These are phyloP conservation scores for Onygenales sp. DNA, from an alignment of 2,329 filamentous ascomycete species.

Conservation along the genomic window DNA sequence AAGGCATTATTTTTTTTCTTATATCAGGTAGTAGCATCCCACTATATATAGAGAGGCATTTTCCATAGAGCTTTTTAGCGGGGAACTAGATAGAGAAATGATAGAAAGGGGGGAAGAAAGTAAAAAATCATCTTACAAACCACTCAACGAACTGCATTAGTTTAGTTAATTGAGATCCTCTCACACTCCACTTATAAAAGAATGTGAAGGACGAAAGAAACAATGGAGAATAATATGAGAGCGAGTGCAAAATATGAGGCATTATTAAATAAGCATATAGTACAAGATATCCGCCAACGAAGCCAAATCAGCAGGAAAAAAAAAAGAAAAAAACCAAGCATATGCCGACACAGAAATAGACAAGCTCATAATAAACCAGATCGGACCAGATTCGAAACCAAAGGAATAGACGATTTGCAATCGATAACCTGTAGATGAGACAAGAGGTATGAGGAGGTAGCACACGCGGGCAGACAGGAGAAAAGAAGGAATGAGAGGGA, in stretches of 20 bases:
- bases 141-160: too few relatives aligned
- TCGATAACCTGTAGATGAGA: neutral
- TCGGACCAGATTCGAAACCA: neutral
- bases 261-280: neutral
- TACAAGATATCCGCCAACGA: neutral
- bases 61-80: too few relatives aligned
- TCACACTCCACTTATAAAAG: neutral
- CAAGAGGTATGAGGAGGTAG: neutral
- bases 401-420: neutral
- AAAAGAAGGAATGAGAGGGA: neutral
- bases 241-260: neutral
- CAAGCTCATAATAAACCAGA: neutral
- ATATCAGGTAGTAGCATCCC: too few relatives aligned
- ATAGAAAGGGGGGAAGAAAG: too few relatives aligned
- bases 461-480: neutral
- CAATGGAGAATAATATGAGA: neutral
- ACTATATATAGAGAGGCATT: too few relatives aligned
- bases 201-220: neutral
- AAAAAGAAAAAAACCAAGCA: neutral
- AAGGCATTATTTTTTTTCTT: too few relatives aligned
- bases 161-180: too few relatives aligned
- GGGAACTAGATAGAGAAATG: too few relatives aligned
- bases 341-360: neutral
- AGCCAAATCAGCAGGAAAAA: neutral
- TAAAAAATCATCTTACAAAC: too few relatives aligned